phyloP scores from a whole-genome alignment of 2,329 filamentous ascomycete species.

The Nemania sp. region DNA sequence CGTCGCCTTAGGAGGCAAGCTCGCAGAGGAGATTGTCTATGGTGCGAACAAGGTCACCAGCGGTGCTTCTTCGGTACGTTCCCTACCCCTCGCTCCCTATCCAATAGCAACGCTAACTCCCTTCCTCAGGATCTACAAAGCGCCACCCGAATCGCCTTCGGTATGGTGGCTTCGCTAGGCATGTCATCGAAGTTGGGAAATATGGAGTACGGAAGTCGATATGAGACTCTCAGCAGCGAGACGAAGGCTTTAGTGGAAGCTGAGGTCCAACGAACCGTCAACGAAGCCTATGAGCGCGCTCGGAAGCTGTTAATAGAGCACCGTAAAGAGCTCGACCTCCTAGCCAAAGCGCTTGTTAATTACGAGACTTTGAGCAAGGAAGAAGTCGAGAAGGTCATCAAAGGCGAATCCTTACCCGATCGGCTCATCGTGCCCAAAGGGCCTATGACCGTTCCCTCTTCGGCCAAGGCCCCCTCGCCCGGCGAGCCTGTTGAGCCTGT shows the following conservation, averaged over 20 bases:
- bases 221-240: conserved; percentile 78
- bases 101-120: conserved; percentile 34
- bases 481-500: conserved; percentile 25
- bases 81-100: not conserved
- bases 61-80: conserved; percentile 75
- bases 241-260: conserved; percentile 85
- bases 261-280: conserved; percentile 83
- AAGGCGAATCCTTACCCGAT: conserved; percentile 76
- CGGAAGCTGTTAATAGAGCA: conserved; percentile 70
- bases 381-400: conserved; percentile 88
- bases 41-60: conserved; percentile 90
- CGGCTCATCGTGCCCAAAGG: conserved; percentile 64
- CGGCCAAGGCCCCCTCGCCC: conserved; percentile 31
- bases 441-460: conserved; percentile 69
- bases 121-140: conserved; percentile 71
- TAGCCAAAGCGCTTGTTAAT: conserved; percentile 87
- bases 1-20: conserved; percentile 81
- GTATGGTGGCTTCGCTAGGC: conserved; percentile 85
- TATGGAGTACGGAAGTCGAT: conserved; percentile 82
- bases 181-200: conserved; percentile 90
- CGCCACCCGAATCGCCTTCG: conserved; percentile 81
- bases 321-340: conserved; percentile 80
- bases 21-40: conserved; percentile 88
- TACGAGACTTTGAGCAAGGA: conserved; percentile 90
- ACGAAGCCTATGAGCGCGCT: conserved; percentile 79